Percentiles rank a stretch among this genome's conserved stretches.
Conservation (phyloP, 139 green algal species). For the Chlorella sp. region DNA sequence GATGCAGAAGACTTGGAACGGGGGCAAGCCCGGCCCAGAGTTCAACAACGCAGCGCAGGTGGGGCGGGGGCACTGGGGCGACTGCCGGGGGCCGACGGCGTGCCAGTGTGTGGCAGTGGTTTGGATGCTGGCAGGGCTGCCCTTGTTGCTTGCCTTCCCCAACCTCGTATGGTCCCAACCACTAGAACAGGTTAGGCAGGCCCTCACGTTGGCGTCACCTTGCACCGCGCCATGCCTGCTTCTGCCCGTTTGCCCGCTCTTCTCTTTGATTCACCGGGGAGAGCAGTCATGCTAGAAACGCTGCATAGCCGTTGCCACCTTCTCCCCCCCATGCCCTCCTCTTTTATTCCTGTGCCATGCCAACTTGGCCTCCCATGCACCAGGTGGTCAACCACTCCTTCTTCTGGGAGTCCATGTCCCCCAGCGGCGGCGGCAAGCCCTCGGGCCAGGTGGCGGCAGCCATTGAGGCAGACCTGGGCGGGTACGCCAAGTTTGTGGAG, state of each 20-base stretch:
- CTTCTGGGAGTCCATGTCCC: conserved; percentile 94
- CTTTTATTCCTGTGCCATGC: too few relatives aligned
- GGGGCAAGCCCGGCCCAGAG: conserved; percentile 79
- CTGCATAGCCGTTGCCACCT: too few relatives aligned
- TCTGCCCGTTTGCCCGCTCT: not conserved
- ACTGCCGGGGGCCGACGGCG: not conserved
- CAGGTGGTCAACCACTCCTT: conserved; percentile 96
- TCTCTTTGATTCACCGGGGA: too few relatives aligned
- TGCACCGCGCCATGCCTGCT: not conserved
- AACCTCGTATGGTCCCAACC: too few relatives aligned
- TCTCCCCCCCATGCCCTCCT: too few relatives aligned
- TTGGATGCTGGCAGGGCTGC: not conserved
- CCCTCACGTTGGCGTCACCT: too few relatives aligned
- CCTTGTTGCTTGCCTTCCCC: too few relatives aligned
- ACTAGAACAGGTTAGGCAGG: too few relatives aligned
- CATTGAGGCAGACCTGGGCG: conserved; percentile 91
- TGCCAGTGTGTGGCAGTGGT: too few relatives aligned
- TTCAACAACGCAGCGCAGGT: conserved; percentile 96
- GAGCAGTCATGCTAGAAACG: too few relatives aligned
- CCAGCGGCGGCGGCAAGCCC: conserved; percentile 77
- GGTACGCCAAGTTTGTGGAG: conserved; percentile 87
- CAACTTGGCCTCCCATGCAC: too few relatives aligned
- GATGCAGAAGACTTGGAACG: conserved; percentile 86
- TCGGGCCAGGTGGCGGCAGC: conserved; percentile 76
- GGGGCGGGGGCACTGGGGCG: not conserved